These are phyloP conservation scores for Azolla pinnata DNA, from an alignment of 75 land plant genomes.

Conservation along the genomic window DNA sequence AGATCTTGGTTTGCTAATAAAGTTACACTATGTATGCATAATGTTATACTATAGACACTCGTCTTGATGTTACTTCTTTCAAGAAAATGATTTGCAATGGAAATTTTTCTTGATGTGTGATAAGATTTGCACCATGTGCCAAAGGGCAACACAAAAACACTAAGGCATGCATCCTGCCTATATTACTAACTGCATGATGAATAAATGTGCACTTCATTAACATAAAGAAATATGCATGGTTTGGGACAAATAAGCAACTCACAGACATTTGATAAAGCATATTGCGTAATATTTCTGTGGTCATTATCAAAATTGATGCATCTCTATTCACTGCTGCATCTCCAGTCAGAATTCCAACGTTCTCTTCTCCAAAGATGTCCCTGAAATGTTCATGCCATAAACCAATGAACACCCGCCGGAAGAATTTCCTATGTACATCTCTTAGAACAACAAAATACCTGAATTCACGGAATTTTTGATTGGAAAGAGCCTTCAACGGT, in stretches of 20 bases:
- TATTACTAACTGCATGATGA: neutral
- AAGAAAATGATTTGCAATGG: too few relatives aligned
- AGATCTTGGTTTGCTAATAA: too few relatives aligned
- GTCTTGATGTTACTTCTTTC: too few relatives aligned
- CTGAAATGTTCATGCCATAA: slow-evolving; percentile 17
- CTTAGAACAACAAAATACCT: slow-evolving; percentile 29
- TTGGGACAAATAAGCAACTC: neutral
- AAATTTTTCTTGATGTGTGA: too few relatives aligned
- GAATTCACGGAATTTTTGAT: slow-evolving; percentile 90
- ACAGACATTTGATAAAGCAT: slow-evolving; percentile 89
- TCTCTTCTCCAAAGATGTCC: slow-evolving; percentile 72
- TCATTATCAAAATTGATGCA: slow-evolving; percentile 88
- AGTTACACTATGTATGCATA: too few relatives aligned
- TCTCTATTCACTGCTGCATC: slow-evolving; percentile 87
- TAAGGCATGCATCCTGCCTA: neutral
- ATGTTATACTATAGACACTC: too few relatives aligned
- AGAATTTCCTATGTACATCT: neutral
- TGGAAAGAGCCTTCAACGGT: slow-evolving; percentile 94
- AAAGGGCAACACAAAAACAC: too few relatives aligned
- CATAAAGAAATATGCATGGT: neutral
- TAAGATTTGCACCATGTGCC: too few relatives aligned
- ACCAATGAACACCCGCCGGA: neutral
- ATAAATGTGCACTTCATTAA: too few relatives aligned
- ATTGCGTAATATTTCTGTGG: slow-evolving; percentile 92
- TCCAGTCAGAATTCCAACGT: slow-evolving; percentile 91